Base-by-base conservation (phyloP, 257 asterid species). In the Rauvolfia tetraphylla region DNA sequence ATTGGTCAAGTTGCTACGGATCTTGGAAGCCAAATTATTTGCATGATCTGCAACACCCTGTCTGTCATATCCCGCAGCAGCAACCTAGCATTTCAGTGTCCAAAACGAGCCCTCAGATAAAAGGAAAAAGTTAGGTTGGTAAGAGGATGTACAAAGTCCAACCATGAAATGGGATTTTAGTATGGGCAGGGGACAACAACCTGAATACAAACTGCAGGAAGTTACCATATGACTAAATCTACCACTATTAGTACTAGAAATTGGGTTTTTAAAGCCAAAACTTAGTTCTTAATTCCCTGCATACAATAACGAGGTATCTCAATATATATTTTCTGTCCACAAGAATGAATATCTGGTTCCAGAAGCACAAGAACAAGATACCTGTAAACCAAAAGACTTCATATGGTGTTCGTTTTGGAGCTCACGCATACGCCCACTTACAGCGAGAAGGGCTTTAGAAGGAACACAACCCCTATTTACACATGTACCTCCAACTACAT, bases 1-100 rank as follows among this genome's bases (percentile, higher is more conserved):
- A 86, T 95, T 95, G 72, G 99, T 95, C 89, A 95, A 80, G 83
- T 90, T 95, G 79, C 76, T 83, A 80, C 89, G 81, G 54, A 84
- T 84, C 71, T 75, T 84, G 38, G 84, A 75, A 62, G 90, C 90
- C 48, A 84, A 84, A 76, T 83, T 81, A 75, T 80, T 83, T 42
- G 88, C 88, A 84, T 83, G 85, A 73, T 82, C 84, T 63, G 90
- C 86, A 14, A 82, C 90, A 77, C 80, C 86, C 75, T 86, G 90
- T 51, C 90, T 78, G 72, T 86, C 85, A 57, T 86, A 86, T 56
- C 78, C 82, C 22, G 88, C 86, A 78, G 86, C 88, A 73, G 88
- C 69, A 75, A 86, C 84, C 90, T 86, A 51, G 68, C 48, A 83
- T 67, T 27, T 27, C 13, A 5, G 15, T 7, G 29, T 46, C 10